A percentile compares a stretch with the other conserved stretches of the same genome.
Evolutionary conservation across 2,329 filamentous ascomycete genomes (phyloP).

Genomic region (Tolypocladium tundrense): DNA sequence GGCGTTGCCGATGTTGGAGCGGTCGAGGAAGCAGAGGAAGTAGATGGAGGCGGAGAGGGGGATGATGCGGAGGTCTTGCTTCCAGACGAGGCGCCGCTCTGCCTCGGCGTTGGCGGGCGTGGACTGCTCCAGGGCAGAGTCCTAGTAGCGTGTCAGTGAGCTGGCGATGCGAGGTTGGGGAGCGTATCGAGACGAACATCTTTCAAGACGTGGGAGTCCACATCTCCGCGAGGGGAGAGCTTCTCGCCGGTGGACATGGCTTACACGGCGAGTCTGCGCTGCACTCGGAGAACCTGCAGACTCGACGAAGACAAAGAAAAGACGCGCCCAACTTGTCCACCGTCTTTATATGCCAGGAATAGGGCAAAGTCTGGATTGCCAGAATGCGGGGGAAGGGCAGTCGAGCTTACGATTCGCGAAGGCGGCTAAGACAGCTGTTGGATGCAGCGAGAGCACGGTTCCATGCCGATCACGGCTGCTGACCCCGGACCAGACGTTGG

Average conservation of each 20-base stretch:
- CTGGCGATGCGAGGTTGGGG: not conserved
- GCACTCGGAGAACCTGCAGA: not conserved
- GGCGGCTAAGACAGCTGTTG: not conserved
- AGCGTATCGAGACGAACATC: not conserved
- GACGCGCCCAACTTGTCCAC: not conserved
- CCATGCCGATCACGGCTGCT: not conserved
- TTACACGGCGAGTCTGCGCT: not conserved
- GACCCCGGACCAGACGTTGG: not conserved
- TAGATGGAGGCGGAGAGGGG: slow-evolving; percentile 55
- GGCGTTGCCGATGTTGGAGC: slow-evolving; percentile 60
- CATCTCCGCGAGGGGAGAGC: not conserved
- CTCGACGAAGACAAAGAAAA: not conserved
- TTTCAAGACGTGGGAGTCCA: not conserved
- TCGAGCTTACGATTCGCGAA: not conserved
- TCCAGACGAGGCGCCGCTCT: slow-evolving; percentile 35
- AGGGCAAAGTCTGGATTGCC: not conserved
- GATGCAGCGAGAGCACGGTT: not conserved
- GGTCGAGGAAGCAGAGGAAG: slow-evolving; percentile 57
- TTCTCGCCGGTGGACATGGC: not conserved
- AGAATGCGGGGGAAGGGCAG: not conserved
- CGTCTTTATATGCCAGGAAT: not conserved
- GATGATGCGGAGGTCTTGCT: slow-evolving; percentile 53
- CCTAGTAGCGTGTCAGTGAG: not conserved
- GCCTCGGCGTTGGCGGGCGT: not conserved
- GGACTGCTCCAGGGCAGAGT: not conserved